phyloP scores from a whole-genome alignment of 2,329 filamentous ascomycete species.

The Xylariomycetidae sp. region DNA sequence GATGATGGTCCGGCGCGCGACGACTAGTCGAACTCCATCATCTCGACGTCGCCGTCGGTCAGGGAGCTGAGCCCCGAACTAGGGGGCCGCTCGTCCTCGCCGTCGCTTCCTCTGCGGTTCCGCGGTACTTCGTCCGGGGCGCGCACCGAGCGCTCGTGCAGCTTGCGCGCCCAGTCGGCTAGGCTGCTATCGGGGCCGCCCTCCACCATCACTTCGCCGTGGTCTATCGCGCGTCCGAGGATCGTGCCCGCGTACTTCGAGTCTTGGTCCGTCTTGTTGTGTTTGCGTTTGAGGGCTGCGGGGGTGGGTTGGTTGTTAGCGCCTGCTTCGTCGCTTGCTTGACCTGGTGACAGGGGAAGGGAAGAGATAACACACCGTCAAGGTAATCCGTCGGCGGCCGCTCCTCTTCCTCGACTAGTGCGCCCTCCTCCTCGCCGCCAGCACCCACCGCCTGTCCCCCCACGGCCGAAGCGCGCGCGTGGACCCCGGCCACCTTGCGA shows the following conservation, averaged over 20 bases:
- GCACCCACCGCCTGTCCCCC: slow-evolving; percentile 51
- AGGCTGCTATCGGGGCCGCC: slow-evolving; percentile 66
- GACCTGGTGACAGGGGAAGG: background rate
- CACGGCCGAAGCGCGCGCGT: slow-evolving; percentile 26
- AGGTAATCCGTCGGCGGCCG: slow-evolving; percentile 56
- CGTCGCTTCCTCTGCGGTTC: slow-evolving; percentile 5
- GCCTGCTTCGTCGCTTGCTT: too few species aligned
- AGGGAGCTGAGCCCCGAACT: slow-evolving; percentile 55
- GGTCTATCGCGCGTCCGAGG: slow-evolving; percentile 67
- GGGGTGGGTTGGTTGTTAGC: too few species aligned
- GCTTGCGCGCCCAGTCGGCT: slow-evolving; percentile 54
- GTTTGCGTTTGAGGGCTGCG: slow-evolving; percentile 79
- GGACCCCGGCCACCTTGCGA: slow-evolving; percentile 69
- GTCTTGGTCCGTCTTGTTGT: slow-evolving; percentile 83
- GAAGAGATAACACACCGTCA: slow-evolving; percentile 41
- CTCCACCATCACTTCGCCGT: slow-evolving; percentile 68
- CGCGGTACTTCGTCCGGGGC: slow-evolving; percentile 17
- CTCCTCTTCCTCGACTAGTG: slow-evolving; percentile 44
- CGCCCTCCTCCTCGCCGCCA: slow-evolving; percentile 39
- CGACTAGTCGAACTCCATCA: slow-evolving; percentile 27
- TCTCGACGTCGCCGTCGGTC: slow-evolving; percentile 38
- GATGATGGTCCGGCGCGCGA: background rate
- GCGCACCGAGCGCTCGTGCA: slow-evolving; percentile 26
- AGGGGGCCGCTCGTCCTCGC: slow-evolving; percentile 36
- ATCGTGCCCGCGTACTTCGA: slow-evolving; percentile 80